Base-by-base conservation (phyloP, 768 basidiomycete genomes). In the Pleurotus pulmonarius region DNA sequence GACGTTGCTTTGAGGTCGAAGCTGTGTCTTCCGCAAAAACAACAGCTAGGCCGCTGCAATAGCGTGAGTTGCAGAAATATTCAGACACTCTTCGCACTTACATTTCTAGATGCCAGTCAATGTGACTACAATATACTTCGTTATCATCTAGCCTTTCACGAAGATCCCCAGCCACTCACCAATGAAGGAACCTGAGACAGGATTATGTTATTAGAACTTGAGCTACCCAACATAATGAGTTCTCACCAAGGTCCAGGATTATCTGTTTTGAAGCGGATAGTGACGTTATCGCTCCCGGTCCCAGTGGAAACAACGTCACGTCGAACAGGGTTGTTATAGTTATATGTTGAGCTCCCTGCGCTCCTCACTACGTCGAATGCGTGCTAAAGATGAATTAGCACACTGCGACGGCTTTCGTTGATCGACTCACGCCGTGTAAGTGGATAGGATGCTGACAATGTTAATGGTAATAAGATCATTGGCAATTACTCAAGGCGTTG, bases 321-420 rank as follows among this genome's bases (percentile, higher is more conserved):
- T 69, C 70, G 57, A 16, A 78, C 70, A 1, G 85, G 86, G 62
- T 88, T 84, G 6, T 58, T 60, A 29, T 75, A 80, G 64, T 82
- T 82, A 60, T 69, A 71, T 1, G 44, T 56, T 1, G 56, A 53
- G 34, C 60, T 73, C 3, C 74, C 74, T 5, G 79, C 75, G 48
- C 73, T 74, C 49, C 73, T 65, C 20, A 80, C 64, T 18, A 81
- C 79, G 43, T 71, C 69, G 59, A 82, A 82, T 7, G 68, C 58
- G 59, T 81, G 78, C 75, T 78, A 58, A 6, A 43, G 24, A 46
- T 25, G n/a, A 38, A 34, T 24, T 20, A 41, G 16, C 8, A 34
- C 11, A 37, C 12, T 20, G 24, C 11, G 3, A 6, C 29, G 11
- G 18, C 22, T 29, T 24, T 40, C n/a, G 15, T 5, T 2, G n/a